Evolutionary conservation across 768 basidiomycete genomes (phyloP).

Genomic region (Hygrophoropsis aurantiaca): DNA sequence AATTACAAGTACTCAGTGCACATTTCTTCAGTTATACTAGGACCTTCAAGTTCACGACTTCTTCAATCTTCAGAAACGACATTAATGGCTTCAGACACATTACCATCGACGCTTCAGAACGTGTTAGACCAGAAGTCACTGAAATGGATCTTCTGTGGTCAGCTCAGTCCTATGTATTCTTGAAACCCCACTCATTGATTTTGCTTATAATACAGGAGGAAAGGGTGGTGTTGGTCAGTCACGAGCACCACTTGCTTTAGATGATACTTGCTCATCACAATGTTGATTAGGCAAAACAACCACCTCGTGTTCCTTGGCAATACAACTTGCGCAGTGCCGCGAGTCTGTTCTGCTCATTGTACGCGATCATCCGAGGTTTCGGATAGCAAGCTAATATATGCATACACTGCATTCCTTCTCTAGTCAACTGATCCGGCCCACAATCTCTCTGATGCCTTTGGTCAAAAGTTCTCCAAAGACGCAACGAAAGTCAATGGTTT

Average conservation of each 20-base stretch:
- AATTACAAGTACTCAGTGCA: no score
- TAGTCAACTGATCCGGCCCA: constrained; percentile 99
- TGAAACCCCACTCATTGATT: constrained; percentile 10
- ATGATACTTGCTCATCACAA: neutral
- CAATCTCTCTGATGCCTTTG: constrained; percentile 97
- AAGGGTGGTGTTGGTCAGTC: constrained; percentile 95
- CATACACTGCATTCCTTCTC: neutral
- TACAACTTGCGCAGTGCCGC: constrained; percentile 85
- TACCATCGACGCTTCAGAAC: constrained; percentile 89
- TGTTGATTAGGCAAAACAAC: constrained; percentile 84
- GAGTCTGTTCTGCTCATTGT: constrained; percentile 98
- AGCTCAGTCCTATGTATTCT: constrained; percentile 30
- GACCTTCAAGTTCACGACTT: no score
- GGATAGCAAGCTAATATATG: neutral
- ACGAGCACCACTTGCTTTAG: neutral
- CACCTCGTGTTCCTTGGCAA: constrained; percentile 96
- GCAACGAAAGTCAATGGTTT: constrained; percentile 98
- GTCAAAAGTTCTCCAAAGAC: constrained; percentile 99
- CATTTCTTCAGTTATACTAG: no score
- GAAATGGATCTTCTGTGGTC: constrained; percentile 99
- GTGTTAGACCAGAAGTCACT: constrained; percentile 88
- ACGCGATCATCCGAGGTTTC: constrained; percentile 29
- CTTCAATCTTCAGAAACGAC: constrained; percentile 11
- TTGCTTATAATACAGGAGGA: constrained; percentile 60
- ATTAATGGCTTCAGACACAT: constrained; percentile 65